These are phyloP conservation scores for Balansia obtecta DNA, from an alignment of 2,329 filamentous ascomycete species.

Conservation along the genomic window DNA sequence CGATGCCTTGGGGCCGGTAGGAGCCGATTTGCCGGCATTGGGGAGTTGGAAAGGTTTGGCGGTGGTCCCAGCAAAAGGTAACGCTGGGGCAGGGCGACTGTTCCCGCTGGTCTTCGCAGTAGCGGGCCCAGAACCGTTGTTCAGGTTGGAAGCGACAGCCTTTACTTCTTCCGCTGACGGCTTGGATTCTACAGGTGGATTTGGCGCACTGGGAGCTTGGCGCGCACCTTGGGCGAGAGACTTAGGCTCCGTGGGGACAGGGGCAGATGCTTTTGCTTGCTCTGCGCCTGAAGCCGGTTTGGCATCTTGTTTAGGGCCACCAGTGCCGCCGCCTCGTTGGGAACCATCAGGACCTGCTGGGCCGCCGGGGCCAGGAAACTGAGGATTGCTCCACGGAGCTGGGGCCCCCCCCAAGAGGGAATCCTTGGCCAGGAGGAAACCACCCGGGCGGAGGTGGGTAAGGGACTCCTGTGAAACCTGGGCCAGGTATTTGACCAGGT, in stretches of 20 bases:
- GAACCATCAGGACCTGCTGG: slow-evolving; percentile 51
- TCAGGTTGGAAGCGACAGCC: slow-evolving; percentile 29
- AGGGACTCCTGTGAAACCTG: slow-evolving; percentile 58
- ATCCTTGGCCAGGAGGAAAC: slow-evolving; percentile 68
- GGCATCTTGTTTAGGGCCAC: slow-evolving; percentile 20
- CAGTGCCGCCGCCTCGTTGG: slow-evolving; percentile 40
- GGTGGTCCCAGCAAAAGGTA: slow-evolving; percentile 45
- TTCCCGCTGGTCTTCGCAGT: slow-evolving; percentile 20
- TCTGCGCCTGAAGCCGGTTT: slow-evolving; percentile 38
- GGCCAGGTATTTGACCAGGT: slow-evolving; percentile 46
- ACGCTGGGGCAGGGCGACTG: slow-evolving; percentile 48
- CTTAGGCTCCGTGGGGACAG: slow-evolving; percentile 42
- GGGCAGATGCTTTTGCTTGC: slow-evolving; percentile 33
- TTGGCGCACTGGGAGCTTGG: slow-evolving; percentile 39
- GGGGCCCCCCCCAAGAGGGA: slow-evolving; percentile 50
- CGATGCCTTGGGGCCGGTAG: slow-evolving; percentile 24
- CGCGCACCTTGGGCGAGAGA: slow-evolving; percentile 31
- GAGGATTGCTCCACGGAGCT: slow-evolving; percentile 39
- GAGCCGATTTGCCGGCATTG: slow-evolving; percentile 13
- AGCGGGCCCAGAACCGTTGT: slow-evolving; percentile 25
- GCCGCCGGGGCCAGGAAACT: slow-evolving; percentile 27
- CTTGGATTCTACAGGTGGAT: slow-evolving; percentile 57
- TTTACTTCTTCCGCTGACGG: slow-evolving; percentile 38
- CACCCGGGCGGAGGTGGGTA: slow-evolving; percentile 69
- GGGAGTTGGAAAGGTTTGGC: slow-evolving; percentile 26